Evolutionary conservation across 2,329 filamentous ascomycete genomes (phyloP), one percentile per base, ranked within the genome.

Genomic region (Ceratocystis colombiana): DNA sequence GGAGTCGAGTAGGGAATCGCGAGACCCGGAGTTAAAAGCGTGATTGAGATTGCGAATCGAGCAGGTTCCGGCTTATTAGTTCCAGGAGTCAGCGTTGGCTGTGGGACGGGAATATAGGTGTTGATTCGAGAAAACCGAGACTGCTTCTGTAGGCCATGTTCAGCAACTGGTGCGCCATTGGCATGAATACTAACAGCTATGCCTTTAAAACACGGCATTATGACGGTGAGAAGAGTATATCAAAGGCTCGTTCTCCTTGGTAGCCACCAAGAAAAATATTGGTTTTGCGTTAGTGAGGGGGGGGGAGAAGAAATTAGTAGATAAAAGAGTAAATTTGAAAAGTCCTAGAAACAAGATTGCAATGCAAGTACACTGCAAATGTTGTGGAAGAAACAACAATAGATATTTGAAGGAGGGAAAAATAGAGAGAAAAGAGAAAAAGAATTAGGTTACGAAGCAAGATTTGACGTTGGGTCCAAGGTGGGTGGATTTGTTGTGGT

Each of bases 21-120:
- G 68, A 96, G 84, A 67, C 88, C 88, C 10, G 92, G 88, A 0
- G 91, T 96, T 71, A 97, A 83, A 61, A 99, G 84, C 2, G 94
- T 97, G 73, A 99, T 97, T 64, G 93, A 97, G 73, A 99, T 96
- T 71, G 94, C 94, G 76, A 99, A 99, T 71, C 92, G 94, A 68
- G 94, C 91, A 71, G 95, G 88, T 78, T 97, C 91, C 62, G 91
- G 87, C 78, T 91, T 90, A 72, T 85, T 85, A 66, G 83, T 82
- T 68, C 85, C 66, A 46, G 72, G 70, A 61, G 70, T 73, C 64
- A 96, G 78, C 76, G 89, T 89, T 53, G 93, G 88, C 69, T 92
- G 88, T 45, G 94, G 93, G 5, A 99, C 94, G 64, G 93, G 91
- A 72, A 99, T 97, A 79, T 96, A 99, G 72, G 90, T 91, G 74